These are phyloP conservation scores for Suzukiozyma palmioleophila DNA, from an alignment of 1,139 yeast species.

Conservation along the genomic window DNA sequence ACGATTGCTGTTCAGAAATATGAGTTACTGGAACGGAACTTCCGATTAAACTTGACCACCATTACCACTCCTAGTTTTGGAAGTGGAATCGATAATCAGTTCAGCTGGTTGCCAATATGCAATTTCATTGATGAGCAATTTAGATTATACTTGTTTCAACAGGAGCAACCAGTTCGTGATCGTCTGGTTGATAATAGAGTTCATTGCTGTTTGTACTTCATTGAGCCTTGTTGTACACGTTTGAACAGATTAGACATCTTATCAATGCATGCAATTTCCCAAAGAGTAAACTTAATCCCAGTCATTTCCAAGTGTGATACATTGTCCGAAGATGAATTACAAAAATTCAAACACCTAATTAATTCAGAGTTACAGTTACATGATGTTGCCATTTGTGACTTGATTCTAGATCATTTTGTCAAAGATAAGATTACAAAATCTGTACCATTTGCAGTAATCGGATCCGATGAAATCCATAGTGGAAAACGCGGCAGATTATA, in stretches of 20 bases:
- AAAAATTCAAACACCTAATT: slow-evolving; percentile 41
- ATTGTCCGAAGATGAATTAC: slow-evolving; percentile 41
- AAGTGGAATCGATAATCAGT: slow-evolving; percentile 35
- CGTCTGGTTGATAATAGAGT: slow-evolving; percentile 53
- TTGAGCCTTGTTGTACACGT: slow-evolving; percentile 53
- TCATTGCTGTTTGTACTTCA: slow-evolving; percentile 73
- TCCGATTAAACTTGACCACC: slow-evolving; percentile 44
- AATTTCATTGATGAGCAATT: slow-evolving; percentile 62
- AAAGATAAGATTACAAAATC: slow-evolving; percentile 23
- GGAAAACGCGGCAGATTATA: slow-evolving; percentile 57
- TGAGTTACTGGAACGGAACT: slow-evolving; percentile 47
- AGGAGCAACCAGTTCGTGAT: slow-evolving; percentile 65
- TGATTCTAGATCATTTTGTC: slow-evolving; percentile 41
- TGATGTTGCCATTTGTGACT: slow-evolving; percentile 54
- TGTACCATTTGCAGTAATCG: slow-evolving; percentile 61
- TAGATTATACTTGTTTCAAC: slow-evolving; percentile 54
- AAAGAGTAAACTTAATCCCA: slow-evolving; percentile 70
- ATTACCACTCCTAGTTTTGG: slow-evolving; percentile 39
- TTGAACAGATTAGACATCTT: slow-evolving; percentile 58
- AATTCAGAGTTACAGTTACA: slow-evolving; percentile 40
- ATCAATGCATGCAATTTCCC: slow-evolving; percentile 63
- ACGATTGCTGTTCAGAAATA: slow-evolving; percentile 29
- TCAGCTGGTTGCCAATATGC: slow-evolving; percentile 55
- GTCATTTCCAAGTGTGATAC: slow-evolving; percentile 74
- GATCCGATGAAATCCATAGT: slow-evolving; percentile 38